Base-by-base conservation (phyloP, 176 grass and related monocot species). In the Oryza brachyantha region DNA sequence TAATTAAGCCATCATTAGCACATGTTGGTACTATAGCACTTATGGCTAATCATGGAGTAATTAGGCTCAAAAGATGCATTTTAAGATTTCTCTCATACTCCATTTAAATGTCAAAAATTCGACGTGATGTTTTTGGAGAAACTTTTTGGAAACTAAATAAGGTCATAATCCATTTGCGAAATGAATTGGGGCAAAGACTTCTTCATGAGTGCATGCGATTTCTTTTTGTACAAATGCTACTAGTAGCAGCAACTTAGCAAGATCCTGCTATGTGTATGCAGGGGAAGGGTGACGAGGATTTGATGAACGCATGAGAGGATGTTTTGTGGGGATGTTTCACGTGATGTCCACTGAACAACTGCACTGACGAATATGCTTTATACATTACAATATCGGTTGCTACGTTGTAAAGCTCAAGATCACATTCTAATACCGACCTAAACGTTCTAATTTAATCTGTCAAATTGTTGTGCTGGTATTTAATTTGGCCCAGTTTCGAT, bases 291-390 rank as follows among this genome's bases (percentile, higher is more conserved):
- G 24, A 55, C 13, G 61, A 36, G 25, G n/a, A 52, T 28, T 54
- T 10, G 57, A 55, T 29, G 26, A 62, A 66, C 25, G 27, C 39
- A 58, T 31, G 29, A 48, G 36, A n/a, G 14, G 29, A 24, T 19
- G 61, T 74, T 28, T 29, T 43, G 29, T 19, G 57, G 8, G 29
- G 13, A 22, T 14, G 13, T 43, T 61, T 61, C 83, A 66, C 76
- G 76, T 85, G 83, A 66, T 73, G 67, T 25, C 26, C 75, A 60
- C 52, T n/a, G 26, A 52, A 42, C 10, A 26, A 62, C 11, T 16
- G 29, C 43, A 73, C 67, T 13, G 19, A 79, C 39, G 41, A 64
- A 85, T 73, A 79, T 85, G 60, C 76, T 42, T 57, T 57, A 24
- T 54, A 13, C 25, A n/a, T 38, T 84, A 78, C 24, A 72, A 46